Evolutionary conservation across 441 rosid genomes (phyloP), one percentile per base, ranked within the genome.

Genomic region (Flueggea neowawraea): DNA sequence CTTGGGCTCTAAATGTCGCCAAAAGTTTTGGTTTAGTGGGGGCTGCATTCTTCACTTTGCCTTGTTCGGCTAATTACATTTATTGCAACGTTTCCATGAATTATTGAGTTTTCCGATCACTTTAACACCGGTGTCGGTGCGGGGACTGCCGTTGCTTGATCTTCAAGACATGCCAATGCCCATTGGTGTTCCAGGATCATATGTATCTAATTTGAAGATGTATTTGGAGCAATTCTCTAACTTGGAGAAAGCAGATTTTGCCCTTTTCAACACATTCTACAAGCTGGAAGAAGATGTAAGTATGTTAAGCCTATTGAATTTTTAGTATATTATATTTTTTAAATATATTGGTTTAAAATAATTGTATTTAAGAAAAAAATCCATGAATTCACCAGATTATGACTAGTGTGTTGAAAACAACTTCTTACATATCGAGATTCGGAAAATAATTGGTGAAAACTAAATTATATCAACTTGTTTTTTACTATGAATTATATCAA

Each of bases 131-230:
- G 32, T 61, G 44, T 50, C 22, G 28, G 16, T 68, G n/a, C 61
- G 65, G 0, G 69, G 77, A 2, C 31, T 68, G 53, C 77, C 77
- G 12, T 15, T 45, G 31, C 78, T 89, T 47, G 79, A 84, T 75
- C 73, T 61, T 6, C 63, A 61, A 52, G 95, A 91, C 70, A 60
- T 85, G 80, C 98, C 98, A 6, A 77, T 88, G 2, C 82, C 82
- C 52, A n/a, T 85, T 6, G 64, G 47, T 10, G 75, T 60, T 14
- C 62, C 79, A 0, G 87, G 76, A 0, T 75, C 85, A 0, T 85
- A 87, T 60, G 87, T 84, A 0, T 87, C 85, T 53, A 80, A 78
- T 77, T 68, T 81, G 10, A 69, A 79, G 65, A 54, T 82, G 88
- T 56, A 76, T 41, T 53, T 88, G 66, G 69, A 58, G 14, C 96